Evolutionary conservation across 768 basidiomycete species (phyloP).

Genomic region (Leccinum subgranulosum): DNA sequence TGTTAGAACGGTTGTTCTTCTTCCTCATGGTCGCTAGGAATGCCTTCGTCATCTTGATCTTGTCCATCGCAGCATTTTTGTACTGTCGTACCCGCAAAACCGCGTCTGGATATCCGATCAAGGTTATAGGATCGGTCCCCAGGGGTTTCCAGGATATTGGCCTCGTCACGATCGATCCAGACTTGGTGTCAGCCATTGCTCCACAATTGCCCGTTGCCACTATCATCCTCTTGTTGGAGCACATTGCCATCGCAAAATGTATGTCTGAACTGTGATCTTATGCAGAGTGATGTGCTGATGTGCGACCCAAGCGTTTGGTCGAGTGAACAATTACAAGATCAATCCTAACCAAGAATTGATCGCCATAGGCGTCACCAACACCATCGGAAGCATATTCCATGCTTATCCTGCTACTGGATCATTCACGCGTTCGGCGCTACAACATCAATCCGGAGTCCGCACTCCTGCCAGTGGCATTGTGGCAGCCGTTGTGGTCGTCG

Average conservation of each 20-base stretch:
- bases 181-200: conserved; percentile 65
- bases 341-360: conserved; percentile 93
- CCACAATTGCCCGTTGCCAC: conserved; percentile 80
- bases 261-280: conserved; percentile 22
- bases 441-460: conserved; percentile 95
- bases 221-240: conserved; percentile 88
- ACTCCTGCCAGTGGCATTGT: conserved; percentile 88
- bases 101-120: conserved; percentile 72
- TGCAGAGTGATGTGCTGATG: conserved; percentile 8
- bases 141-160: conserved; percentile 70
- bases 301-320: conserved; percentile 75
- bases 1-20: conserved; percentile 65
- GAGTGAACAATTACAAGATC: conserved; percentile 92
- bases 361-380: conserved; percentile 96
- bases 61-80: conserved; percentile 87
- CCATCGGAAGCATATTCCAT: conserved; percentile 81
- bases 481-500: conserved; percentile 84
- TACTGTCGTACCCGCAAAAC: conserved; percentile 65
- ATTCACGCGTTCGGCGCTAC: conserved; percentile 96
- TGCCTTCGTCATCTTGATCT: conserved; percentile 83
- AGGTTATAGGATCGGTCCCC: conserved; percentile 80
- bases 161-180: conserved; percentile 40
- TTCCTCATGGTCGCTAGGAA: conserved; percentile 76
- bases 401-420: conserved; percentile 98
- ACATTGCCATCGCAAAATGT: conserved; percentile 97